Conservation (phyloP, 345 rosid genomes). For the Rhizophora mangle region DNA sequence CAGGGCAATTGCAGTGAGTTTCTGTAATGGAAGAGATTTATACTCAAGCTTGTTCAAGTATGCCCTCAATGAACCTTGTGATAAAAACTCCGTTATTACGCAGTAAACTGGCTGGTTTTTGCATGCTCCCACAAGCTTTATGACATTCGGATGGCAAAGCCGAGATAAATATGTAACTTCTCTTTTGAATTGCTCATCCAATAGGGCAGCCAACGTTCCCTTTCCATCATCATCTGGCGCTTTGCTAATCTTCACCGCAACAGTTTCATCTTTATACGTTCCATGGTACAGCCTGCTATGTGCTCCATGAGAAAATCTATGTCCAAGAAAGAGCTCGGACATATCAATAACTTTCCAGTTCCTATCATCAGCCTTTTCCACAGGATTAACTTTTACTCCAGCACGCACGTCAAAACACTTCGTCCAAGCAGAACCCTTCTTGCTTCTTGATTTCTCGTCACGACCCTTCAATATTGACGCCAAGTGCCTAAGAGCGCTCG, state of each 20-base stretch:
- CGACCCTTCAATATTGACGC: constrained; percentile 50
- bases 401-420: constrained; percentile 65
- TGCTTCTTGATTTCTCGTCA: constrained; percentile 54
- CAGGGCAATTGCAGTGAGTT: constrained; percentile 57
- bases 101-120: constrained; percentile 66
- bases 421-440: constrained; percentile 75
- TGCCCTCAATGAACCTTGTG: constrained; percentile 81
- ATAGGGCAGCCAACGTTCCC: constrained; percentile 51
- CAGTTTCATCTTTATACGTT: constrained; percentile 78
- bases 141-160: constrained; percentile 68
- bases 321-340: constrained; percentile 84
- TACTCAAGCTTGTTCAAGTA: constrained; percentile 87
- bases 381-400: constrained; percentile 79
- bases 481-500: constrained; percentile 56
- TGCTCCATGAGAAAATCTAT: constrained; percentile 86
- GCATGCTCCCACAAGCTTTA: constrained; percentile 74
- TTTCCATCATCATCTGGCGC: constrained; percentile 82
- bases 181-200: constrained; percentile 75
- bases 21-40: constrained; percentile 58
- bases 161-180: constrained; percentile 82
- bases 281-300: constrained; percentile 94
- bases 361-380: constrained; percentile 62
- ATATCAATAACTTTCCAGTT: constrained; percentile 57
- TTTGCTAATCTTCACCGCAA: constrained; percentile 87
- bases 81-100: constrained; percentile 65